Conservation (phyloP, 805 yeast genomes). For the Hagleromyces aurorensis region DNA sequence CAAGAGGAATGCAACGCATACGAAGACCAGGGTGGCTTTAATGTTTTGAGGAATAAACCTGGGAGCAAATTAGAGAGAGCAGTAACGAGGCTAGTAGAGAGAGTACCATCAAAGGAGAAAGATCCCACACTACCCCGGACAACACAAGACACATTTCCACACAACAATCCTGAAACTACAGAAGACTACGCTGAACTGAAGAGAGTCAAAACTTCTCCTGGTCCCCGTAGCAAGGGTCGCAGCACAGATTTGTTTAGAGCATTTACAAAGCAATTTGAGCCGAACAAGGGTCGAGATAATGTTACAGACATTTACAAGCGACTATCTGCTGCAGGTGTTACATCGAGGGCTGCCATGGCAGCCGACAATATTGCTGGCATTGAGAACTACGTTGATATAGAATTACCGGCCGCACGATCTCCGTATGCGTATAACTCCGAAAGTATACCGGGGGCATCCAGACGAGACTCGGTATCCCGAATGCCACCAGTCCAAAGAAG, state of each 20-base stretch:
- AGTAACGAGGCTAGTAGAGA: slow-evolving; percentile 19
- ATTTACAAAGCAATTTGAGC: slow-evolving; percentile 14
- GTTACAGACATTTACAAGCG: slow-evolving; percentile 28
- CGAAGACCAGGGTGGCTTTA: slow-evolving; percentile 22
- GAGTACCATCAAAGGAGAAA: slow-evolving; percentile 1
- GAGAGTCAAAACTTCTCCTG: slow-evolving; percentile 3
- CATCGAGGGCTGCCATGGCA: slow-evolving; percentile 35
- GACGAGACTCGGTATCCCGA: too few relatives aligned
- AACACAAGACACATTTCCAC: slow-evolving; percentile 23
- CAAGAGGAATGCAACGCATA: slow-evolving; percentile 25
- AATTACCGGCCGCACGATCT: too few relatives aligned
- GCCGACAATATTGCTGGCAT: slow-evolving; percentile 42
- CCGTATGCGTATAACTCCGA: too few relatives aligned
- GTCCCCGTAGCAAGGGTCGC: not conserved
- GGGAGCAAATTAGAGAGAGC: slow-evolving; percentile 32
- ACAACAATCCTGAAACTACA: slow-evolving; percentile 7
- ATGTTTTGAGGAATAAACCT: slow-evolving; percentile 30
- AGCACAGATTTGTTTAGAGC: slow-evolving; percentile 11
- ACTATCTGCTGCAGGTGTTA: slow-evolving; percentile 33
- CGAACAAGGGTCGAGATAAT: slow-evolving; percentile 16
- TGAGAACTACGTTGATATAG: slow-evolving; percentile 22
- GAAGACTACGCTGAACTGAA: slow-evolving; percentile 2
- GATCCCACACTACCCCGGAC: slow-evolving; percentile 16
- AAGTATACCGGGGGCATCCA: too few relatives aligned
- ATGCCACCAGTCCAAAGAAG: too few relatives aligned